Percentiles rank a stretch among this genome's conserved stretches.
Evolutionary conservation across 2,329 filamentous ascomycete species (phyloP).

Genomic region (Chrysoporthe cubensis): DNA sequence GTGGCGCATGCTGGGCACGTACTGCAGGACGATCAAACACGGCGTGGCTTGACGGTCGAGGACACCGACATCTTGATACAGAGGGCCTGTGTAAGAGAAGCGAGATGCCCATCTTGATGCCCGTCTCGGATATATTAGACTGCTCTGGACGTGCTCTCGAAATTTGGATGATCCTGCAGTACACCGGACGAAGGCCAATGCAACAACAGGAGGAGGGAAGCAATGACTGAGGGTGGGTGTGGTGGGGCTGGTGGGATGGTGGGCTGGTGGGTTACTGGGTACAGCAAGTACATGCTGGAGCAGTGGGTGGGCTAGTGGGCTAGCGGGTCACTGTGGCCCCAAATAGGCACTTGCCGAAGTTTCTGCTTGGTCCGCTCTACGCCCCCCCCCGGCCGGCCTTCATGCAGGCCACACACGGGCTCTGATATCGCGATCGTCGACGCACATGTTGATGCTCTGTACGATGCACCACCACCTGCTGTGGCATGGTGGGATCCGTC

Average conservation of each 20-base stretch:
- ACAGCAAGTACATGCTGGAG: too few relatives aligned
- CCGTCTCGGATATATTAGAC: conserved; percentile 18
- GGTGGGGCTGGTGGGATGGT: conserved; percentile 1
- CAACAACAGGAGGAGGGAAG: not conserved
- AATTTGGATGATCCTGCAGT: conserved; percentile 3
- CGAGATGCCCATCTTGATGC: conserved; percentile 13
- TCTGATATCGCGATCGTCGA: conserved; percentile 26
- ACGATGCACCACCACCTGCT: not conserved
- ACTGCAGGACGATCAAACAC: too few relatives aligned
- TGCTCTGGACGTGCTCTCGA: not conserved
- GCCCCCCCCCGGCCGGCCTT: conserved; percentile 11
- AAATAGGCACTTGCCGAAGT: conserved; percentile 17
- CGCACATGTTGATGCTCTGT: not conserved
- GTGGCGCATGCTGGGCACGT: too few relatives aligned
- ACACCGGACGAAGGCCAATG: not conserved
- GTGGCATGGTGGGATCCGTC: not conserved
- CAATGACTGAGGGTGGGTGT: conserved; percentile 4
- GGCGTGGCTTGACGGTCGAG: not conserved
- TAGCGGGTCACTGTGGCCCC: conserved; percentile 8
- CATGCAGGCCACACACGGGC: conserved; percentile 1
- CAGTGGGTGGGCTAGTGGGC: not conserved
- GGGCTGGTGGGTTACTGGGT: not conserved
- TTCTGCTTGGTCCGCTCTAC: conserved; percentile 17
- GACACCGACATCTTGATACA: not conserved
- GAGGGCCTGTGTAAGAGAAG: not conserved